Percentiles rank a stretch among this genome's conserved stretches.
phyloP scores from a whole-genome alignment of 805 yeast genomes.

The Candida endomychidarum region DNA sequence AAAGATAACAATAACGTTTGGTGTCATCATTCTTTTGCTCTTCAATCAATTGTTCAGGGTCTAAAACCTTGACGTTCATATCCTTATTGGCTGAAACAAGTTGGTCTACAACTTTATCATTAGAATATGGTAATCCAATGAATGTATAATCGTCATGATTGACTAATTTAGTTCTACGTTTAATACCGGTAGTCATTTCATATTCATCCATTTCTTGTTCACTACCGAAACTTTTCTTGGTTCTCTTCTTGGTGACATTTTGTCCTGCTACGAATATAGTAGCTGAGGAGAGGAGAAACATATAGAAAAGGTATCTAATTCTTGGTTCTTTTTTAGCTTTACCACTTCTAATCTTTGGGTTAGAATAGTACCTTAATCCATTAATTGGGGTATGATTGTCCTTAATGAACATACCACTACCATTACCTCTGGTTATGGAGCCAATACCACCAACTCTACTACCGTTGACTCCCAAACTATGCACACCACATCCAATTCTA shows the following conservation, averaged over 20 bases:
- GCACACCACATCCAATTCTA: neutral
- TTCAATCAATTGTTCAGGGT: conserved; percentile 50
- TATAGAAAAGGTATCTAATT: conserved; percentile 36
- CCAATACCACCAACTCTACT: neutral
- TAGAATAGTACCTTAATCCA: conserved; percentile 70
- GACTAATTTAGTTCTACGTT: conserved; percentile 47
- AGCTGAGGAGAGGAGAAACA: conserved; percentile 33
- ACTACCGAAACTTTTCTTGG: conserved; percentile 37
- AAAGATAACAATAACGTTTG: conserved; percentile 51
- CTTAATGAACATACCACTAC: no score
- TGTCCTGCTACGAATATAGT: conserved; percentile 30
- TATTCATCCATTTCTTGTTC: conserved; percentile 50
- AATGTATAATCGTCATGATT: conserved; percentile 38
- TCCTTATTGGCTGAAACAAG: conserved; percentile 20
- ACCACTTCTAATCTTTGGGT: conserved; percentile 89
- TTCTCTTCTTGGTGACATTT: conserved; percentile 29
- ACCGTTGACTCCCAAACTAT: neutral
- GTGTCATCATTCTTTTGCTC: conserved; percentile 43
- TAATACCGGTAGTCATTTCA: conserved; percentile 52
- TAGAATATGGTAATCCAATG: conserved; percentile 38
- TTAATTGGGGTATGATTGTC: no score
- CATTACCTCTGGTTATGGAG: no score
- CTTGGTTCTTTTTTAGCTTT: conserved; percentile 24
- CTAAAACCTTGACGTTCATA: conserved; percentile 41
- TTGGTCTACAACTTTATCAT: conserved; percentile 19